A percentile compares a stretch with the other conserved stretches of the same genome.
Conservation (phyloP, 2,329 filamentous ascomycete species). For the Fusarium sp. region DNA sequence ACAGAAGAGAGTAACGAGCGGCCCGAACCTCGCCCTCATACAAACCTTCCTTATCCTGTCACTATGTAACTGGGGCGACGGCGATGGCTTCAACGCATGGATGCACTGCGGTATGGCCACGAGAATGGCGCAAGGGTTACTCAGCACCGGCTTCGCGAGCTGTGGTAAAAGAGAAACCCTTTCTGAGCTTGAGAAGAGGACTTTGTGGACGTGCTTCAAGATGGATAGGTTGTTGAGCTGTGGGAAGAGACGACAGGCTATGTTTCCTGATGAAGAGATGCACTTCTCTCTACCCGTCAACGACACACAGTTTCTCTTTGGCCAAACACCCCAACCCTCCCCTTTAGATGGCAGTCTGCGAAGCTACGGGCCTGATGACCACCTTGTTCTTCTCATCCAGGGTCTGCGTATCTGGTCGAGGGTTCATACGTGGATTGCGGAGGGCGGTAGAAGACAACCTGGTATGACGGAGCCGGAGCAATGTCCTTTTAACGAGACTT, state of each 20-base stretch:
- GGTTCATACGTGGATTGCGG: conserved; percentile 44
- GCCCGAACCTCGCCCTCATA: conserved; percentile 36
- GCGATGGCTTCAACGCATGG: conserved; percentile 48
- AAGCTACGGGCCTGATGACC: conserved; percentile 25
- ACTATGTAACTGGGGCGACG: conserved; percentile 46
- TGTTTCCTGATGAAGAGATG: conserved; percentile 39
- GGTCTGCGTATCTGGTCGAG: conserved; percentile 45
- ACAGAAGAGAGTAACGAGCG: conserved; percentile 28
- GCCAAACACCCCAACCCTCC: not conserved
- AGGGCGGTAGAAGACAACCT: conserved; percentile 38
- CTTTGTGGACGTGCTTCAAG: conserved; percentile 44
- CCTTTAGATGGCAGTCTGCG: not conserved
- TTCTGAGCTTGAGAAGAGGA: conserved; percentile 43
- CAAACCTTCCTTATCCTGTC: conserved; percentile 43
- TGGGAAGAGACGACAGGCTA: conserved; percentile 42
- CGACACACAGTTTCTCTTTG: conserved; percentile 42
- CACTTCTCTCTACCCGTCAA: conserved; percentile 33
- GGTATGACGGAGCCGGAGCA: conserved; percentile 42
- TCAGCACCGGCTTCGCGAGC: conserved; percentile 38
- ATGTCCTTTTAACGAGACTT: conserved; percentile 40
- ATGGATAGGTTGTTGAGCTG: conserved; percentile 44
- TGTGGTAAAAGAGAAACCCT: conserved; percentile 30
- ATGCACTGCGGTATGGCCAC: conserved; percentile 47
- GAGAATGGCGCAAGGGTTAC: conserved; percentile 44
- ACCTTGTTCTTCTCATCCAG: conserved; percentile 34